A percentile compares a stretch with the other conserved stretches of the same genome.
Evolutionary conservation across 306 rosid species (phyloP).

Genomic region (Oemleria cerasiformis): DNA sequence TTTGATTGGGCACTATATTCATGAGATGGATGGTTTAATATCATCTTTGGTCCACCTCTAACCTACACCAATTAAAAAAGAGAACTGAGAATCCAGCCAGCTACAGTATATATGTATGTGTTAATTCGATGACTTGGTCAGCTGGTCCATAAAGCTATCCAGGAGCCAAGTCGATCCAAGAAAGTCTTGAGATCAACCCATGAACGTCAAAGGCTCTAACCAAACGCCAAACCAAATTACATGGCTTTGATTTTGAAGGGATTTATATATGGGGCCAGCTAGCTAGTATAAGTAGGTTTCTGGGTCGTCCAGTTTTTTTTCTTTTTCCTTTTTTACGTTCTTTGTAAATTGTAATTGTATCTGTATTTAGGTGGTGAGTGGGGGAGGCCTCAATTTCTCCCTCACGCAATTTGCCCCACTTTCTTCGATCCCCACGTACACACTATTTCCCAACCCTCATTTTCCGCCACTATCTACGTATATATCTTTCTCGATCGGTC

Average conservation of each 20-base stretch:
- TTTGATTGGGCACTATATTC: too few relatives aligned
- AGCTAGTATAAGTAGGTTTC: too few relatives aligned
- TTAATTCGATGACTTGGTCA: not conserved
- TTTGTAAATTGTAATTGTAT: too few relatives aligned
- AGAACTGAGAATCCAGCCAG: too few relatives aligned
- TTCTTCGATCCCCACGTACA: not conserved
- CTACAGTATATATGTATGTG: too few relatives aligned
- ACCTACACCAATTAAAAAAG: too few relatives aligned
- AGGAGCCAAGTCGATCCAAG: not conserved
- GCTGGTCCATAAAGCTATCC: not conserved
- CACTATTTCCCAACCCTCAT: not conserved
- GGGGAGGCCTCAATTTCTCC: not conserved
- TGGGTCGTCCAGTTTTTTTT: not conserved
- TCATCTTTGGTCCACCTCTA: not conserved
- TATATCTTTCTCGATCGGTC: too few relatives aligned
- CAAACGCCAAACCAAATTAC: not conserved
- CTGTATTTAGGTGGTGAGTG: not conserved
- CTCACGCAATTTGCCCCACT: conserved; percentile 7
- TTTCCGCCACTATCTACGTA: not conserved
- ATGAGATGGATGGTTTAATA: too few relatives aligned
- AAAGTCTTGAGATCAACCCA: not conserved
- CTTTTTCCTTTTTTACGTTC: too few relatives aligned
- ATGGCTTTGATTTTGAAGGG: not conserved
- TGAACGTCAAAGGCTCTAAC: not conserved
- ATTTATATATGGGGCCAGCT: too few relatives aligned